Evolutionary conservation across 768 basidiomycete genomes (phyloP), one percentile per base, ranked within the genome.

Genomic region (Lactarius evosmus): DNA sequence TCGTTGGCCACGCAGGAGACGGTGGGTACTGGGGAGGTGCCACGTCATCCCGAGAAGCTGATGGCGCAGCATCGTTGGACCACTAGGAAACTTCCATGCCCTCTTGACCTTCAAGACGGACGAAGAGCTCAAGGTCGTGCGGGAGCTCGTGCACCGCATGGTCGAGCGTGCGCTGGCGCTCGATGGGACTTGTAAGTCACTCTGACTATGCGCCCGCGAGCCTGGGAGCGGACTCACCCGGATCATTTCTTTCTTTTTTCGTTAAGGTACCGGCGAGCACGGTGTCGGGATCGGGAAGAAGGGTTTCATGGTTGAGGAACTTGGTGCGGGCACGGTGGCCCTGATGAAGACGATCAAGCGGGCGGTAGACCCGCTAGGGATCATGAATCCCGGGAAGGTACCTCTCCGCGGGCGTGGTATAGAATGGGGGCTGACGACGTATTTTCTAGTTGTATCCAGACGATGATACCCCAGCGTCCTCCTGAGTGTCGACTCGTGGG

Each of bases 371-470:
- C 93, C 93, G 0, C 72, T 85, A 29, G 83, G 84, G 34, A 73
- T 95, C 49, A 85, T 94, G 67, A 94, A 95, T 72, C 93, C 93
- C 7, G 92, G 89, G 61, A 94, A 94, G 83, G 88, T 85, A 29
- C 38, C 36, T 36, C 14, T 38, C 6, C 38, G 14, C 17, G 12
- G 34, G 22, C 34, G 27, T 33, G 49, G 34, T 9, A 40, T 36
- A 25, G n/a, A 16, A 41, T 17, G 34, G 22, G 22, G 3, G 7
- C 19, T 55, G 52, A 53, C 52, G 11, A 8, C 17, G 3, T 6
- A 22, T 22, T 46, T 16, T 49, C 11, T 30, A 65, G 64, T 38
- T 65, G 7, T 65, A 65, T 51, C 64, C 64, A 5, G 59, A 65
- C 6, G 60, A 65, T 7, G 54, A 61, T 9, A 25, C 5, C 9